Evolutionary conservation across 202 grass and related monocot species (phyloP).

Genomic region (Saccharum hybrid): DNA sequence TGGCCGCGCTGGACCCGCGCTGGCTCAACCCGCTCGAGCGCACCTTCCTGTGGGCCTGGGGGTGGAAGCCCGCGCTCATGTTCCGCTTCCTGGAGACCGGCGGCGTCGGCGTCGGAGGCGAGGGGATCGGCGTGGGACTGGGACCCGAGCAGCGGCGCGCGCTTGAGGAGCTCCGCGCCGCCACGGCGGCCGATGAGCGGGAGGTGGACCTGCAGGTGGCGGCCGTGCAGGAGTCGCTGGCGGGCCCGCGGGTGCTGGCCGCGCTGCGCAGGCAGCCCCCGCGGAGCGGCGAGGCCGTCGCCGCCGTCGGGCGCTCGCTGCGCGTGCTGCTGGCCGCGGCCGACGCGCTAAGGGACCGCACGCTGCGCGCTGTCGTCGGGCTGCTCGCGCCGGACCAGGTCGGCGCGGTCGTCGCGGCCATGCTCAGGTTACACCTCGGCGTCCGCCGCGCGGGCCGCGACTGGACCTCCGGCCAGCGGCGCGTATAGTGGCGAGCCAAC

Average conservation of each 20-base stretch:
- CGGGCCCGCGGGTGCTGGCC: constrained; percentile 47
- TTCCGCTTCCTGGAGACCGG: constrained; percentile 57
- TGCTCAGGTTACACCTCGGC: constrained; percentile 56
- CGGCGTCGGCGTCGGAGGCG: neutral
- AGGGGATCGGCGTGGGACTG: too few relatives aligned
- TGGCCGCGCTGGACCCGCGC: constrained; percentile 55
- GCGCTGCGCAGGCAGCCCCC: constrained; percentile 39
- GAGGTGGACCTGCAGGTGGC: constrained; percentile 63
- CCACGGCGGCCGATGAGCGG: constrained; percentile 46
- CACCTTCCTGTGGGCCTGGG: constrained; percentile 83
- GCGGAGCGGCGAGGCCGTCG: constrained; percentile 44
- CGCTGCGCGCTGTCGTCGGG: constrained; percentile 48
- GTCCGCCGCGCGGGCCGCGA: constrained; percentile 51
- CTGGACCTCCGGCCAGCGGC: constrained; percentile 26
- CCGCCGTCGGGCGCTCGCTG: constrained; percentile 42
- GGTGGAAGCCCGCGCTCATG: constrained; percentile 62
- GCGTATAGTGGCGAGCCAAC: neutral
- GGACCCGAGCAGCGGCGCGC: constrained; percentile 5
- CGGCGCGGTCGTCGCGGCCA: constrained; percentile 49
- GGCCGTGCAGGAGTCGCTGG: constrained; percentile 64
- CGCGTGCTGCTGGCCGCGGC: constrained; percentile 53
- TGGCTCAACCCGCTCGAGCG: constrained; percentile 87
- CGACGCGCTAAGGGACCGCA: constrained; percentile 62
- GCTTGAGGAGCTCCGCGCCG: constrained; percentile 40
- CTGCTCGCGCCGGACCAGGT: constrained; percentile 54